phyloP scores from a whole-genome alignment of 371 early-diverging fungal genomes.

The Fennellomyces sp. region DNA sequence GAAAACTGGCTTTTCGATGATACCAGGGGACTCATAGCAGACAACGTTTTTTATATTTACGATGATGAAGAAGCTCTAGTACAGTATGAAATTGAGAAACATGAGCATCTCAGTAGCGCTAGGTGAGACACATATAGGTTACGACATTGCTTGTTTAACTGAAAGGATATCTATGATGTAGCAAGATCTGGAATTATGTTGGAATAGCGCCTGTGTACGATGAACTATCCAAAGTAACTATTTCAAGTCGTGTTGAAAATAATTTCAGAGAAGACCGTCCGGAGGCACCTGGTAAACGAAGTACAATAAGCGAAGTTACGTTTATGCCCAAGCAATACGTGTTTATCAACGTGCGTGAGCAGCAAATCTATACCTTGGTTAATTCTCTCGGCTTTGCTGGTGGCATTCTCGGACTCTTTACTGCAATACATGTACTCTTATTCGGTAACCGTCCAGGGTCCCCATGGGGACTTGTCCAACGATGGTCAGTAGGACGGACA shows the following conservation, averaged over 20 bases:
- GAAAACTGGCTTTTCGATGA: too few species aligned
- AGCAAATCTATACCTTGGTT: slow-evolving; percentile 23
- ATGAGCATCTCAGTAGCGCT: too few species aligned
- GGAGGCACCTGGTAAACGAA: slow-evolving; percentile 14
- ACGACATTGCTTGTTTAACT: too few species aligned
- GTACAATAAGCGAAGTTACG: not conserved
- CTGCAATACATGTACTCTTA: slow-evolving; percentile 28
- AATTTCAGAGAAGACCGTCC: too few species aligned
- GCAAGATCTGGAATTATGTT: slow-evolving; percentile 28
- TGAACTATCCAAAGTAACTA: not conserved
- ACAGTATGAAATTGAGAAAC: too few species aligned
- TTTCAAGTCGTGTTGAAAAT: not conserved
- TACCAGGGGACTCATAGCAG: too few species aligned
- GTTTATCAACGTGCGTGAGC: slow-evolving; percentile 14
- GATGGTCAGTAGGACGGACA: slow-evolving; percentile 36
- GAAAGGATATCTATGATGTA: slow-evolving; percentile 14
- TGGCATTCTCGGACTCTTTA: slow-evolving; percentile 35
- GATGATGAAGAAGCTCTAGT: too few species aligned
- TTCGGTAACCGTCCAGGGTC: slow-evolving; percentile 44
- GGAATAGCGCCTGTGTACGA: slow-evolving; percentile 20
- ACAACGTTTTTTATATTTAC: too few species aligned
- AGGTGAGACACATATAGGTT: too few species aligned
- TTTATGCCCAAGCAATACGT: too few species aligned
- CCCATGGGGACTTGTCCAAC: slow-evolving; percentile 40
- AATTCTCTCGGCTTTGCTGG: slow-evolving; percentile 31